Conservation (phyloP, 306 rosid species). For the Cucurbita pepo region DNA sequence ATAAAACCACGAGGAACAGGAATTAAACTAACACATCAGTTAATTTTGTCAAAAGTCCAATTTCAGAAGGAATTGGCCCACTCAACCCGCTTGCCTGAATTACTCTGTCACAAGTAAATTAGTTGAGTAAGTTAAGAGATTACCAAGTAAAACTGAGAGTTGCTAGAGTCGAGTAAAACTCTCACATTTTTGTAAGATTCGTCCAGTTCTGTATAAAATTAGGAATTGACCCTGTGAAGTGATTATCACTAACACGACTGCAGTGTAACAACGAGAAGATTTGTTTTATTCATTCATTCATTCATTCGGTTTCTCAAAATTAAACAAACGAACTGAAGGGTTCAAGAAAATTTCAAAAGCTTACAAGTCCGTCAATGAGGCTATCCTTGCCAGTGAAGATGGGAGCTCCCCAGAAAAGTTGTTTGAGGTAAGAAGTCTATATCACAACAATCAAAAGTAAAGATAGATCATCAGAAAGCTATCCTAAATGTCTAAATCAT, state of each 20-base stretch:
- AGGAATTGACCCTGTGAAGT: conserved; percentile 47
- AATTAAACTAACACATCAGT: conserved; percentile 40
- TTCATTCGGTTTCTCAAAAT: background rate
- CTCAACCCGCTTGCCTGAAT: conserved; percentile 63
- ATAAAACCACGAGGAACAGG: background rate
- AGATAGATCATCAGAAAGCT: background rate
- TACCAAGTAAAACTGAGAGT: background rate
- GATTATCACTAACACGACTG: conserved; percentile 55
- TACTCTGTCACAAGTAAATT: conserved; percentile 18
- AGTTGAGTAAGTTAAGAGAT: background rate
- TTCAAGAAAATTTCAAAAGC: conserved; percentile 4
- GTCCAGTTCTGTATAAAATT: conserved; percentile 41
- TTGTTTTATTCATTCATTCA: background rate
- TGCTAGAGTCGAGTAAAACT: background rate
- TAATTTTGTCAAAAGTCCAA: conserved; percentile 23
- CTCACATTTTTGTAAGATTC: conserved; percentile 33
- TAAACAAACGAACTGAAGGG: background rate
- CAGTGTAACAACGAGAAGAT: background rate
- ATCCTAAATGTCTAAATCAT: background rate
- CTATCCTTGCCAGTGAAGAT: conserved; percentile 26
- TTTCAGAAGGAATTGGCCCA: conserved; percentile 58
- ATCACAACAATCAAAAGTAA: background rate
- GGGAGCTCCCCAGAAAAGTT: conserved; percentile 58
- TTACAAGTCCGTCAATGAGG: conserved; percentile 39
- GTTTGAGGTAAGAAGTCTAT: conserved; percentile 49